Conservation (phyloP, 441 rosid genomes). For the California macrophylla region DNA sequence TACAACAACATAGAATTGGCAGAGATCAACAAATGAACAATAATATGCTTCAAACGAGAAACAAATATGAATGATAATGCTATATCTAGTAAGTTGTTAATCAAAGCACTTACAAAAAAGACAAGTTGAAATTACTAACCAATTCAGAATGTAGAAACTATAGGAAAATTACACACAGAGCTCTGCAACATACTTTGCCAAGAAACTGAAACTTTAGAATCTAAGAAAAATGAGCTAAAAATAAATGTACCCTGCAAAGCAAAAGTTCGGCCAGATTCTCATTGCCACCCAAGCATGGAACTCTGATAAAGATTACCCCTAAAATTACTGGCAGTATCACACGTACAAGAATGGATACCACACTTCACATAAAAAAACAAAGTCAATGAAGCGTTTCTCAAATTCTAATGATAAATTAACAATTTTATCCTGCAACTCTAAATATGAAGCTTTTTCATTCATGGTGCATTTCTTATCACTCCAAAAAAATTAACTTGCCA, state of each 20-base stretch:
- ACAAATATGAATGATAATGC: not conserved
- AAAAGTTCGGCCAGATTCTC: not conserved
- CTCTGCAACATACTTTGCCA: not conserved
- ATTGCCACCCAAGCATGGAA: not conserved
- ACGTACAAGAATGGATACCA: not conserved
- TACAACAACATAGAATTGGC: not conserved
- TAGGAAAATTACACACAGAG: not conserved
- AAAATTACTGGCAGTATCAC: not conserved
- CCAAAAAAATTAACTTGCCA: slow-evolving; percentile 36
- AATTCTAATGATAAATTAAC: not conserved
- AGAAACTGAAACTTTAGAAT: not conserved
- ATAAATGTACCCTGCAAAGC: not conserved
- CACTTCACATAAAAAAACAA: not conserved
- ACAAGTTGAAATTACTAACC: not conserved
- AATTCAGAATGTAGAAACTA: not conserved
- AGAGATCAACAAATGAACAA: not conserved
- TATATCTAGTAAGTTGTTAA: not conserved
- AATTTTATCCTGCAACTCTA: not conserved
- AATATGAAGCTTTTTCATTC: not conserved
- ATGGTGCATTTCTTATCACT: not conserved
- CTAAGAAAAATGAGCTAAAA: not conserved
- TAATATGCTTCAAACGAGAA: too few species aligned
- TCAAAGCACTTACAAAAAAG: not conserved
- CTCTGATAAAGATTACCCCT: not conserved
- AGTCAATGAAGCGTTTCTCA: not conserved